These are phyloP conservation scores for Parmales sp. DNA, from an alignment of 108 stramenopile genomes.

Conservation along the genomic window DNA sequence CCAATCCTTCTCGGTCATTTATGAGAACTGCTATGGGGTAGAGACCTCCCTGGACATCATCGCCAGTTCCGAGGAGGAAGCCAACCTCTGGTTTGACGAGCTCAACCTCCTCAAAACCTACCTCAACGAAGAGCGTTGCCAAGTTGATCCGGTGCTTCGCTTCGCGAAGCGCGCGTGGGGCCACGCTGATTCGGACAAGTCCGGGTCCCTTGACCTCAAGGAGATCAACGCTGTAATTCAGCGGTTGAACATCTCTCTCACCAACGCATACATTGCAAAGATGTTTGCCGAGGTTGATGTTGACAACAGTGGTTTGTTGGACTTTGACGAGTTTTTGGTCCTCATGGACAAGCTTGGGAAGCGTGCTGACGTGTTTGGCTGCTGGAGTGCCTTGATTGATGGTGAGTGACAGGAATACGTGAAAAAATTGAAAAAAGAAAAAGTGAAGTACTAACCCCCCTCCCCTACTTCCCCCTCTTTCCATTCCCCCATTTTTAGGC, in stretches of 20 bases:
- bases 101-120: not conserved
- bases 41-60: slow-evolving; percentile 6
- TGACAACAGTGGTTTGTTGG: not conserved
- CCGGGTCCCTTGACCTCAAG: not conserved
- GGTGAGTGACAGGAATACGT: too few species aligned
- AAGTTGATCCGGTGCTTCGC: too few species aligned
- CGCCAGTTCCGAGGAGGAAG: not conserved
- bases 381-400: not conserved
- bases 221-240: not conserved
- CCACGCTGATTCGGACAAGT: not conserved
- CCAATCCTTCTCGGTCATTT: not conserved
- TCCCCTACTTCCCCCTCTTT: too few species aligned
- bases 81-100: not conserved
- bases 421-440: too few species aligned
- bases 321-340: not conserved
- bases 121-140: not conserved
- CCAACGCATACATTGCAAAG: not conserved
- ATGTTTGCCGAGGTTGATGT: slow-evolving; percentile 2
- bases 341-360: not conserved
- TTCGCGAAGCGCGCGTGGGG: not conserved
- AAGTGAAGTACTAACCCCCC: too few species aligned
- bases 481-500: too few species aligned
- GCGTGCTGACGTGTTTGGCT: not conserved
- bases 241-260: not conserved
- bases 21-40: not conserved